These are phyloP conservation scores for Phragmites australis DNA, from an alignment of 176 grass and related monocot genomes.

Conservation along the genomic window DNA sequence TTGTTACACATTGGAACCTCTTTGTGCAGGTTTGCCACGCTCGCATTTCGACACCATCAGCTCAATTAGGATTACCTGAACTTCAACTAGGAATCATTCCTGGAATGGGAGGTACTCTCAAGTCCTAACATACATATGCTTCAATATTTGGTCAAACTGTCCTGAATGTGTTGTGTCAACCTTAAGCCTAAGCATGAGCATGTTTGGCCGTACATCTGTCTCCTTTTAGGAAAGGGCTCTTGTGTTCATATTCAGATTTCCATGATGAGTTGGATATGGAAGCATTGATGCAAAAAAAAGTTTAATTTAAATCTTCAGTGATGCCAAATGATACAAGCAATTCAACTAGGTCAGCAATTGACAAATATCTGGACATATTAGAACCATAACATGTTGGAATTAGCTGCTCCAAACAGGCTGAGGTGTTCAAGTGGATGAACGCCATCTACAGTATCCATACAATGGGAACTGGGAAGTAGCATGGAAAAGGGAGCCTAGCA, in stretches of 20 bases:
- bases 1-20: neutral
- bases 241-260: neutral
- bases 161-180: neutral
- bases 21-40: conserved; percentile 71
- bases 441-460: neutral
- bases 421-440: neutral
- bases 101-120: conserved; percentile 83
- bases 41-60: conserved; percentile 65
- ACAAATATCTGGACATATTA: neutral
- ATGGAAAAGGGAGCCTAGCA: neutral
- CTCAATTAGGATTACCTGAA: conserved; percentile 84
- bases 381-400: conserved; percentile 10
- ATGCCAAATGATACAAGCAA: neutral
- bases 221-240: neutral
- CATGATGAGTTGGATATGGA: neutral
- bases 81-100: conserved; percentile 89
- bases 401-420: neutral
- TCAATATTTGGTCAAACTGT: neutral
- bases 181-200: neutral
- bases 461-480: neutral
- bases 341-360: conserved; percentile 4
- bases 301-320: neutral
- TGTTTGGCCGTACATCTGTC: neutral
- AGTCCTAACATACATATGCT: neutral
- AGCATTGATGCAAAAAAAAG: neutral